A percentile compares a stretch with the other conserved stretches of the same genome.
Conservation (phyloP, 1,139 yeast genomes). For the Suzukiozyma palmioleophila region DNA sequence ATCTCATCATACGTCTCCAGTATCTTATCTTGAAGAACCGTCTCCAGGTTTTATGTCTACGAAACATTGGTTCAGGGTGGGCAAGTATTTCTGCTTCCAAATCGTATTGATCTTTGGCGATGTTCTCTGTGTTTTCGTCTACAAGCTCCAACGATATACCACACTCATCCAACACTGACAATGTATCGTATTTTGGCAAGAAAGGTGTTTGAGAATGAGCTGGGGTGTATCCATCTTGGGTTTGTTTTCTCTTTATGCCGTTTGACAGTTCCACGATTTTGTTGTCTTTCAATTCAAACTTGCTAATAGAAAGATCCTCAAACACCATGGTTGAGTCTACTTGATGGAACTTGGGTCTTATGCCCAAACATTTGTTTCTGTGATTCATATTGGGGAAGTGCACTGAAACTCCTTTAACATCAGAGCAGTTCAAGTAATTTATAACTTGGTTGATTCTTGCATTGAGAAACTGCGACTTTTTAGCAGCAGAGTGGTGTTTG, state of each 20-base stretch:
- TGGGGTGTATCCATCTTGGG: neutral
- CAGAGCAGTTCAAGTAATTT: conserved; percentile 9
- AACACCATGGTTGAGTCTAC: neutral
- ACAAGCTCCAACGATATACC: conserved; percentile 2
- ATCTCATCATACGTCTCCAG: neutral
- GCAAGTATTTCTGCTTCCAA: neutral
- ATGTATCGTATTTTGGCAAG: no score
- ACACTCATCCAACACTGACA: neutral
- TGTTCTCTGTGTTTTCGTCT: neutral
- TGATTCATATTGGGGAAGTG: conserved; percentile 31
- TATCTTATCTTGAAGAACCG: conserved; percentile 1
- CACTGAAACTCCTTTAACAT: conserved; percentile 18
- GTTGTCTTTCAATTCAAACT: neutral
- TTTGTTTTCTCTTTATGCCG: neutral
- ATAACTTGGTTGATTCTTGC: conserved; percentile 17
- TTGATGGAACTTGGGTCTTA: neutral
- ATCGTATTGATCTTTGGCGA: neutral
- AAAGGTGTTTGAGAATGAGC: neutral
- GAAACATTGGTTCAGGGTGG: conserved; percentile 1
- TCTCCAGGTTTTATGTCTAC: neutral
- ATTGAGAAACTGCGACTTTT: conserved; percentile 25
- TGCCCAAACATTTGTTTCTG: neutral
- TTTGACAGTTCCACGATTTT: neutral
- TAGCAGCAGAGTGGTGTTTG: conserved; percentile 21
- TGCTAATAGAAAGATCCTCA: neutral